phyloP scores from a whole-genome alignment of 192 early-diverging fungal genomes.

The Podila epicladia region DNA sequence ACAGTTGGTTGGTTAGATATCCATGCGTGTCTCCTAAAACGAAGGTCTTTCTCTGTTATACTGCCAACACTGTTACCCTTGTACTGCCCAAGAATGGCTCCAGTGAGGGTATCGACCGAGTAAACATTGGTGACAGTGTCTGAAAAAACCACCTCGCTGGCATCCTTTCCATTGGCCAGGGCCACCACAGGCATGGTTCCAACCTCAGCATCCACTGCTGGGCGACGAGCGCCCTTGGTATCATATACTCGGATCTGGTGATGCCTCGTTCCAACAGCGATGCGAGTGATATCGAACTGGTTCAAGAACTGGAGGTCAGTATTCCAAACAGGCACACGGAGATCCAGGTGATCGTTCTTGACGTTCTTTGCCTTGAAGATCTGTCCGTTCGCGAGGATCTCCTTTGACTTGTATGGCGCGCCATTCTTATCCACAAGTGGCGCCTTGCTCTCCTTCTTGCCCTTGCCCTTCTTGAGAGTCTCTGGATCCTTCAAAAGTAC shows the following conservation, averaged over 20 bases:
- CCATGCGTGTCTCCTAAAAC: background rate
- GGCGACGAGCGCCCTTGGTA: conserved; percentile 70
- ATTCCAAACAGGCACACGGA: conserved; percentile 90
- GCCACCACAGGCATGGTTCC: conserved; percentile 75
- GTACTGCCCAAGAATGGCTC: conserved; percentile 64
- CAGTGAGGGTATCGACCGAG: conserved; percentile 68
- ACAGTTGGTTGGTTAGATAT: background rate
- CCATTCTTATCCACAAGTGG: conserved; percentile 23
- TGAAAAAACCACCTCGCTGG: conserved; percentile 71
- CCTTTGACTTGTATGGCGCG: conserved; percentile 69
- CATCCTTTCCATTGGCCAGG: conserved; percentile 55
- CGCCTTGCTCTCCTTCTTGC: conserved; percentile 16
- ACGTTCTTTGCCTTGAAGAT: conserved; percentile 90
- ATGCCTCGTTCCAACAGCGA: conserved; percentile 78
- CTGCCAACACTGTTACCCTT: conserved; percentile 57
- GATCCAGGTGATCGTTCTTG: conserved; percentile 78
- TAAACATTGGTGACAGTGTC: conserved; percentile 70
- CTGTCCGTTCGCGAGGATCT: conserved; percentile 84
- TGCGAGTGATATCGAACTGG: conserved; percentile 57
- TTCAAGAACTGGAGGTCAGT: conserved; percentile 81
- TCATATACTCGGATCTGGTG: conserved; percentile 91
- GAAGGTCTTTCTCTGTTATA: background rate
- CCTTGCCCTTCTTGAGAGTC: conserved; percentile 27
- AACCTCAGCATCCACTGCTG: conserved; percentile 71
- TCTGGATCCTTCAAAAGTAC: conserved; percentile 16